A percentile compares a stretch with the other conserved stretches of the same genome.
These are phyloP conservation scores for Heterobasidion annosum DNA, from an alignment of 1,284 basidiomycete species.

Conservation along the genomic window DNA sequence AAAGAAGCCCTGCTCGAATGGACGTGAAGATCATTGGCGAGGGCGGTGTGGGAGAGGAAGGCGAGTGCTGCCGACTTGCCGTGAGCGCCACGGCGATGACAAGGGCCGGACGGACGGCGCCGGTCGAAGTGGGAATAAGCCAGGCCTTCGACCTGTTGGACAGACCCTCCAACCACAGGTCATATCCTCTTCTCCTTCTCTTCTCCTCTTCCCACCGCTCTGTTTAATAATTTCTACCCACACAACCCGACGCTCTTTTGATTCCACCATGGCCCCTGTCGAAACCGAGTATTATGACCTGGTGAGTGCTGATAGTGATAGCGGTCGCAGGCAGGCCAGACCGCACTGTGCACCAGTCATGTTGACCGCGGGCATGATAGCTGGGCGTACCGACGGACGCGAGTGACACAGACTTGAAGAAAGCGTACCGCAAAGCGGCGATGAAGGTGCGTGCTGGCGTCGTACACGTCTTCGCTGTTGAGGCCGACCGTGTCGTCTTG, in stretches of 20 bases:
- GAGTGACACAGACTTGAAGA: conserved; percentile 79
- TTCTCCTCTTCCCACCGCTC: neutral
- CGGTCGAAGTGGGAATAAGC: too few species aligned
- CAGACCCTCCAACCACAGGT: neutral
- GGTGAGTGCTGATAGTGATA: conserved; percentile 15
- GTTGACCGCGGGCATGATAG: conserved; percentile 15
- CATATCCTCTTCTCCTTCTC: neutral
- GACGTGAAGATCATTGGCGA: too few species aligned
- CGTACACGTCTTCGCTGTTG: neutral
- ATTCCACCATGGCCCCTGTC: conserved; percentile 29
- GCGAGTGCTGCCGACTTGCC: too few species aligned
- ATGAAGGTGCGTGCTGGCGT: conserved; percentile 62
- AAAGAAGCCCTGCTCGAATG: too few species aligned
- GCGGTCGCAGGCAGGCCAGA: neutral
- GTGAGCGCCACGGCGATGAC: too few species aligned
- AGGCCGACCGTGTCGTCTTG: neutral
- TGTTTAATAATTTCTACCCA: neutral
- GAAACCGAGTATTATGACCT: conserved; percentile 43
- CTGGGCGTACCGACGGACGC: conserved; percentile 40
- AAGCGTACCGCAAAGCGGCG: conserved; percentile 91
- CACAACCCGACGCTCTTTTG: neutral
- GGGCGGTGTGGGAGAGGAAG: too few species aligned
- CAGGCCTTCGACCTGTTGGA: too few species aligned
- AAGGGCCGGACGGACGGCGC: too few species aligned
- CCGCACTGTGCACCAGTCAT: neutral